A percentile compares a stretch with the other conserved stretches of the same genome.
Conservation (phyloP, 768 basidiomycete species). For the Candolleomyces efflorescens region DNA sequence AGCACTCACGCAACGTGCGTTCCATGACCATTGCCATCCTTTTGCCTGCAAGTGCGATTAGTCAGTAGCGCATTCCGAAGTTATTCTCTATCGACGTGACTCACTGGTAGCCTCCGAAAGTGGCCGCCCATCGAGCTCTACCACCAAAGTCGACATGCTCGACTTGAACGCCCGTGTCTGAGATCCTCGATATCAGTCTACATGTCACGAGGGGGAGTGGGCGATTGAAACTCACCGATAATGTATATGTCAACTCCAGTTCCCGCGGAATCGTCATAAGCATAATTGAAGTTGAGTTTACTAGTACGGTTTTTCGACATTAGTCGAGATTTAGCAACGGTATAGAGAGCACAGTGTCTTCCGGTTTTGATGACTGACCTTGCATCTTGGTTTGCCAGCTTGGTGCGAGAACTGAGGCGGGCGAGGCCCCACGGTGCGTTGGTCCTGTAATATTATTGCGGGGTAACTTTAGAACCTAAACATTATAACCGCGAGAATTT, state of each 20-base stretch:
- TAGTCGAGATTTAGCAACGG: no score
- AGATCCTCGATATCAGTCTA: no score
- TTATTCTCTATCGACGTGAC: no score
- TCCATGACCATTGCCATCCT: slow-evolving; percentile 16
- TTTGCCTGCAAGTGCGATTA: no score
- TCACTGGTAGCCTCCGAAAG: no score
- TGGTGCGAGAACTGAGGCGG: slow-evolving; percentile 17
- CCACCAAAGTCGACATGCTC: slow-evolving; percentile 29
- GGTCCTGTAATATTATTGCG: no score
- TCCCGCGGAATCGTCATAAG: slow-evolving; percentile 23
- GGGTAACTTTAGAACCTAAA: no score
- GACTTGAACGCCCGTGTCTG: slow-evolving; percentile 24
- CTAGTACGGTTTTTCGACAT: no score
- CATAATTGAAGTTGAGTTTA: slow-evolving; percentile 16
- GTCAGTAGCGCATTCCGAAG: slow-evolving; percentile 21
- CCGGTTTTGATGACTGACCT: not conserved
- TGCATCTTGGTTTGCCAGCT: not conserved
- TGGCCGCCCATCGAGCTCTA: slow-evolving; percentile 32
- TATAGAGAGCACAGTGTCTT: no score
- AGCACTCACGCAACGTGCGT: slow-evolving; percentile 15
- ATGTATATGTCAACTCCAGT: slow-evolving; percentile 34
- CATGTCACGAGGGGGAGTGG: not conserved
- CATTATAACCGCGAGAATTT: no score
- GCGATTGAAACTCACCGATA: slow-evolving; percentile 23
- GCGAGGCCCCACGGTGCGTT: slow-evolving; percentile 31